A percentile compares a stretch with the other conserved stretches of the same genome.
These are phyloP conservation scores for Myrica gale DNA, from an alignment of 306 rosid genomes.

Conservation along the genomic window DNA sequence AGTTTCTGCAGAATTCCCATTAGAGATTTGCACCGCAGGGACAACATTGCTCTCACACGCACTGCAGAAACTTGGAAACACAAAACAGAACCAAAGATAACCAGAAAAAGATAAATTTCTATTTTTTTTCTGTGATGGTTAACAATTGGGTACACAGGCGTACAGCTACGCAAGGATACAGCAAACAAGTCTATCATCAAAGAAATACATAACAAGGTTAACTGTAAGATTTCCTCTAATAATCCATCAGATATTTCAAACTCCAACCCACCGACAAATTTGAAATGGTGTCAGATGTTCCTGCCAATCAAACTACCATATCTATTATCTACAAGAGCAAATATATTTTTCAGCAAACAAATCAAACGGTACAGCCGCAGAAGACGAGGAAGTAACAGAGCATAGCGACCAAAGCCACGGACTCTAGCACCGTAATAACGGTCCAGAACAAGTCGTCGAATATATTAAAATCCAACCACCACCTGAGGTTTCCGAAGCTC, in stretches of 20 bases:
- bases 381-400: conserved; percentile 56
- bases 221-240: background rate
- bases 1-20: too few species aligned
- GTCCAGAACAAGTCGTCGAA: conserved; percentile 51
- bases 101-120: too few species aligned
- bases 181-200: too few species aligned
- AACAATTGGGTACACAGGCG: background rate
- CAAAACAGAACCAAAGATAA: background rate
- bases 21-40: too few species aligned
- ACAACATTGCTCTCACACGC: too few species aligned
- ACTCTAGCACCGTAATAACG: conserved; percentile 38
- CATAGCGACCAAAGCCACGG: conserved; percentile 47
- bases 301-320: background rate
- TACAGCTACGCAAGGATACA: too few species aligned
- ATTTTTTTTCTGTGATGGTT: background rate
- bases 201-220: background rate
- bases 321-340: background rate
- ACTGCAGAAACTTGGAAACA: background rate
- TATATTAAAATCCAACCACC: conserved; percentile 35
- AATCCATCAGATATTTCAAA: background rate
- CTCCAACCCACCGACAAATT: background rate
- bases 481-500: conserved; percentile 32
- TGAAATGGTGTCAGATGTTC: conserved; percentile 1
- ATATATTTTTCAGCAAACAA: background rate
- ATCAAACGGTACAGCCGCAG: conserved; percentile 59